Evolutionary conservation across 2,329 filamentous ascomycete genomes (phyloP).

Genomic region (Gnomoniopsis smithogilvyi): DNA sequence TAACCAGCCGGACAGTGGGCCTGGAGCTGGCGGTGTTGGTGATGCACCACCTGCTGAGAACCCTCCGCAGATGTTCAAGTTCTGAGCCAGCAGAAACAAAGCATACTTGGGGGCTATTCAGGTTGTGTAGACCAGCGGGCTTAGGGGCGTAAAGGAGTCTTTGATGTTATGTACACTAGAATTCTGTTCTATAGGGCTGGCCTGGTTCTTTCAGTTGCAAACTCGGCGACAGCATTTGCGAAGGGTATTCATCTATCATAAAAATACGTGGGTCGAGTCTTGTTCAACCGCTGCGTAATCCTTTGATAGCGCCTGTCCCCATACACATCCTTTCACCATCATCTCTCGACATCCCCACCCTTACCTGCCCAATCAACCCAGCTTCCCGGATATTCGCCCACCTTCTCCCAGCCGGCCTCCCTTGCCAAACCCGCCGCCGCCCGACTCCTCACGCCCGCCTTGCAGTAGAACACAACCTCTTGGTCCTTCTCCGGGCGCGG

Average conservation of each 20-base stretch:
- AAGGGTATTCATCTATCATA: background rate
- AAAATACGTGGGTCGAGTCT: background rate
- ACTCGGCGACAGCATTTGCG: background rate
- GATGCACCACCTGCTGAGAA: constrained; percentile 5
- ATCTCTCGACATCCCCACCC: constrained; percentile 60
- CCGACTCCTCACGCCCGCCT: constrained; percentile 78
- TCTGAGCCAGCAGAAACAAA: background rate
- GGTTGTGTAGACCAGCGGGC: background rate
- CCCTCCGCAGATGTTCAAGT: constrained; percentile 8
- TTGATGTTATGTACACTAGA: constrained; percentile 12
- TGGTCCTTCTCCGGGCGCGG: constrained; percentile 55
- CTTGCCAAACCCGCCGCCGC: constrained; percentile 75
- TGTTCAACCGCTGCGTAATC: background rate
- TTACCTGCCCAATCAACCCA: constrained; percentile 80
- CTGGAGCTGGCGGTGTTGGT: constrained; percentile 11
- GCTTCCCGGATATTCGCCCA: constrained; percentile 71
- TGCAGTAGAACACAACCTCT: constrained; percentile 85
- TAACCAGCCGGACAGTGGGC: constrained; percentile 20
- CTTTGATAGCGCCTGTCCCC: background rate
- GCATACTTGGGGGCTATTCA: background rate
- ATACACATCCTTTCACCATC: constrained; percentile 9
- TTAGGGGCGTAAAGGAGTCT: constrained; percentile 7
- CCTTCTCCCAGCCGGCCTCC: constrained; percentile 69
- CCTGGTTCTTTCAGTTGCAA: background rate
- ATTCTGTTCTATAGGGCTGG: background rate